Base-by-base conservation (phyloP, 352 stramenopile genomes). In the Phytophthora capsici region DNA sequence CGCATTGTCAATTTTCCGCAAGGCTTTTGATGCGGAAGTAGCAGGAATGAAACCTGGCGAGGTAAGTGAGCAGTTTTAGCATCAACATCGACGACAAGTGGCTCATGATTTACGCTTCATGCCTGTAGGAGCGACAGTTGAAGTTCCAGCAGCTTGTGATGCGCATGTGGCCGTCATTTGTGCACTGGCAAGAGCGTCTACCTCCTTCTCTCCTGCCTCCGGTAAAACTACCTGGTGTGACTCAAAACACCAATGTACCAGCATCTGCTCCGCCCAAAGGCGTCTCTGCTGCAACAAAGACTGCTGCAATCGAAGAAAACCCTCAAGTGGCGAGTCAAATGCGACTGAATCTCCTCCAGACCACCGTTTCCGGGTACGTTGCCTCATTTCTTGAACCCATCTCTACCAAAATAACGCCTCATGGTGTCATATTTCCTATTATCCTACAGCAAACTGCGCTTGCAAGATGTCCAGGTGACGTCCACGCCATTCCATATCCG, bases 91-190 rank as follows among this genome's bases (percentile, higher is more conserved):
- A 12, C 32, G 45, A 4, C 30, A 8, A n/a, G 8, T 23, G 14
- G 16, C 49, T 57, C 4, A 57, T 14, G 37, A 5, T 17, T 10
- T 4, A 36, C 14, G 7, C 22, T 7, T 40, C 19, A 12, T 32
- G 17, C 28, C 2, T 26, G 37, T 43, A 89, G 77, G 80, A 90
- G 43, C 85, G 85, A 0, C 76, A 88, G 25, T 25, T 46, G 14
- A 86, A 84, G 50, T 91, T 92, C 38, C 73, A 86, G 22, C 78
- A 90, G 40, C 71, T 94, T 19, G 82, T 91, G 41, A 57, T 94
- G 22, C 82, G 85, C 10, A 90, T 94, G 82, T 94, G 85, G 85
- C 82, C 85, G 3, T 83, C 80, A 8, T 90, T 90, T 45, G 66
- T 90, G 32, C 66, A 86, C 1, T 83, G 81, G 58, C 68, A 73